Conservation (phyloP, 768 basidiomycete species). For the Pleurotus eryngii region DNA sequence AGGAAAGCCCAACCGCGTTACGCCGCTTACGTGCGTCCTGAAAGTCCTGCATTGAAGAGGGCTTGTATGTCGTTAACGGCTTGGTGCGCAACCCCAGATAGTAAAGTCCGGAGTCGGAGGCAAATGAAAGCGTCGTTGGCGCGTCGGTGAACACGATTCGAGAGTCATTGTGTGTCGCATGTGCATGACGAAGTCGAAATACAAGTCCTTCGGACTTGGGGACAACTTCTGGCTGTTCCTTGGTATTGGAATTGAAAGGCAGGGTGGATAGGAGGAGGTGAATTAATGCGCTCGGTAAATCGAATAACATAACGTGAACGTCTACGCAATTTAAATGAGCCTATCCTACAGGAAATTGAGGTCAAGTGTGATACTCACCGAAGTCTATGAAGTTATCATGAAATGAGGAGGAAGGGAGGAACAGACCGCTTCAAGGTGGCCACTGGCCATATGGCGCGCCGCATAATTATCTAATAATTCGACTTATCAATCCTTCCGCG, state of each 20-base stretch:
- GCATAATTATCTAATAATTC: too few relatives aligned
- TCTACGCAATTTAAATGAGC: too few relatives aligned
- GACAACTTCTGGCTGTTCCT: neutral
- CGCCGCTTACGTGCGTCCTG: conserved; percentile 30
- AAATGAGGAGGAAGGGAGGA: too few relatives aligned
- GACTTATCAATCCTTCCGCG: too few relatives aligned
- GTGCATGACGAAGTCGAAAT: conserved; percentile 66
- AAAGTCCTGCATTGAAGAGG: conserved; percentile 41
- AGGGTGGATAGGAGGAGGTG: conserved; percentile 2
- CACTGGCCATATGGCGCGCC: too few relatives aligned
- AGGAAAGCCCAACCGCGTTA: conserved; percentile 37
- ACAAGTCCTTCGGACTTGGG: neutral
- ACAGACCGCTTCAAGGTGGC: too few relatives aligned
- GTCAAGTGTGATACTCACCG: too few relatives aligned
- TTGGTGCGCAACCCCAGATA: conserved; percentile 34
- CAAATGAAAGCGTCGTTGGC: conserved; percentile 21
- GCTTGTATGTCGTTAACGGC: conserved; percentile 38
- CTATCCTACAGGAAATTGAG: too few relatives aligned
- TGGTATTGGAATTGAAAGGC: neutral
- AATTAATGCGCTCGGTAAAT: conserved; percentile 1
- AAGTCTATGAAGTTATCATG: too few relatives aligned
- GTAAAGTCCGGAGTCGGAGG: conserved; percentile 30
- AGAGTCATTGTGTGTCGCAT: conserved; percentile 52
- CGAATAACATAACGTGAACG: neutral
- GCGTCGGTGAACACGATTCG: conserved; percentile 59